Base-by-base conservation (phyloP, 2,329 filamentous ascomycete genomes). In the Colletotrichum scovillei region DNA sequence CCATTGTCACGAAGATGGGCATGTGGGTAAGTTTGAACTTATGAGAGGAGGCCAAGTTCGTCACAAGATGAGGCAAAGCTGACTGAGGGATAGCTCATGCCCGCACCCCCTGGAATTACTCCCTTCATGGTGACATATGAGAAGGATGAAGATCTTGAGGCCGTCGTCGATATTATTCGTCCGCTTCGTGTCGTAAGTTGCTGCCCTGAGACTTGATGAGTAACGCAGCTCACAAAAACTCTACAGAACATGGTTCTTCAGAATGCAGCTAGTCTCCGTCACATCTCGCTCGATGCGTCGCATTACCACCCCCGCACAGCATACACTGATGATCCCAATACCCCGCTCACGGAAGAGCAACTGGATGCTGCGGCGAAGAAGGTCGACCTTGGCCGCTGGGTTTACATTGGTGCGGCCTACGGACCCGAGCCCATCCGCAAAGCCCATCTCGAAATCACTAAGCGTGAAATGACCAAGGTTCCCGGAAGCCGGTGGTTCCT, bases 1-100 rank as follows among this genome's bases (percentile, higher is more conserved):
- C 87, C 38, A 86, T 89, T 46, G 85, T 88, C 7, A 86, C 86
- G 3, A 89, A 90, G 78, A 87, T 90, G 83, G 88, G 88, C 0
- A 82, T 89, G 66, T 79, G 80, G 67, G 67, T 69, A 26, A 59
- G 67, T 68, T 53, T 4, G 28, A 11, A 4, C 3, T 9, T 8
- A 30, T 14, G n/a, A n/a, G 9, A 26, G 5, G 9, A 14, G 38
- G 11, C 38, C 16, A 19, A 9, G 2, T n/a, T 35, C 4, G n/a
- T 7, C n/a, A 26, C 16, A 2, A 6, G n/a, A 49, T 22, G 24
- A 38, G 5, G 30, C 6, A 22, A 26, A 38, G 5, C 22, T 53
- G 14, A 24, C 59, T 28, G 28, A 46, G 14, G 11, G 14, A 12
- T 19, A 64, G 70, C 74, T 82, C 69, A 83, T 83, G 80, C 83